Percentiles rank a stretch among this genome's conserved stretches.
Evolutionary conservation across 768 basidiomycete genomes (phyloP).

Genomic region (Boletellus ananas): DNA sequence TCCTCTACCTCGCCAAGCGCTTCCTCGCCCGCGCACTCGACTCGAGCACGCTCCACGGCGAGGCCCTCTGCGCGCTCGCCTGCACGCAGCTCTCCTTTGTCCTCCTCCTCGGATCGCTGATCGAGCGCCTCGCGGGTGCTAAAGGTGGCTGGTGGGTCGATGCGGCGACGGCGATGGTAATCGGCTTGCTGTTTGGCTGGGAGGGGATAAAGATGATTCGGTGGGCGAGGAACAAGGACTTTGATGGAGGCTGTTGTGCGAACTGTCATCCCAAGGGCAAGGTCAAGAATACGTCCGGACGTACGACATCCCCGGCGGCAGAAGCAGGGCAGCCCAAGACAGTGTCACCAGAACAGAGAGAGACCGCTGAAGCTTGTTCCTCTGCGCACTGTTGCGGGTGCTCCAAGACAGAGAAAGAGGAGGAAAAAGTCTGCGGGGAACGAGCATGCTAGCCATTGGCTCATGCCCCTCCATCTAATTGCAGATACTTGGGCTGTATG

Average conservation of each 20-base stretch:
- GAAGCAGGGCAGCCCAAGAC: constrained; percentile 1
- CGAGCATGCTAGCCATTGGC: background rate
- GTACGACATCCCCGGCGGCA: background rate
- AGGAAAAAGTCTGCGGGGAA: background rate
- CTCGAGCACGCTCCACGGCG: constrained; percentile 42
- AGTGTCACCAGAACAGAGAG: background rate
- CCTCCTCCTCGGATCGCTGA: constrained; percentile 38
- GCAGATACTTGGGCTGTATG: too few relatives aligned
- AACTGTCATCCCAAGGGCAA: background rate
- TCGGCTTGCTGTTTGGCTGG: constrained; percentile 41
- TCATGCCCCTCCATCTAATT: too few relatives aligned
- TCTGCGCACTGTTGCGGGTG: constrained; percentile 1
- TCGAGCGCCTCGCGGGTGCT: constrained; percentile 35
- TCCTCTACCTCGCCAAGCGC: too few relatives aligned
- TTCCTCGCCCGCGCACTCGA: constrained; percentile 41
- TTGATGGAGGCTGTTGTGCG: constrained; percentile 38
- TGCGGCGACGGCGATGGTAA: constrained; percentile 38
- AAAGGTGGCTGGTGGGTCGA: constrained; percentile 48
- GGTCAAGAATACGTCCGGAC: background rate
- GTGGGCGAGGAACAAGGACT: constrained; percentile 34
- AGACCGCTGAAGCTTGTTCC: background rate
- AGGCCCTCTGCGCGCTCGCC: constrained; percentile 42
- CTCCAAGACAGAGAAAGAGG: background rate
- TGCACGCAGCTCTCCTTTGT: constrained; percentile 44
- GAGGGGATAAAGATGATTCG: constrained; percentile 42